Conservation (phyloP, 305 asterid genomes). For the Solanum hybrid region DNA sequence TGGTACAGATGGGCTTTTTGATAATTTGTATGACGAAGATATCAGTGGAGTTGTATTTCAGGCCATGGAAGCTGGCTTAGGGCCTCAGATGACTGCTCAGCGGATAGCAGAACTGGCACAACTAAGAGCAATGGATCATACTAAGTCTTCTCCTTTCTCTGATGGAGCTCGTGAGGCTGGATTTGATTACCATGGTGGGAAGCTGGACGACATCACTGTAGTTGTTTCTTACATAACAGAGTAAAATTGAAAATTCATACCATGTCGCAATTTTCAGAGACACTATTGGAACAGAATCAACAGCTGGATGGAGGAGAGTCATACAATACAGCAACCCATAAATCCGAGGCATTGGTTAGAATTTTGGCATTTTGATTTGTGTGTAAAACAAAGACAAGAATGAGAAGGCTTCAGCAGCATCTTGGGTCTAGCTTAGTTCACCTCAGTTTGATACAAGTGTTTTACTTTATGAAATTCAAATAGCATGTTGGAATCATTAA, state of each 20-base stretch:
- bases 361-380: neutral
- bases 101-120: constrained; percentile 15
- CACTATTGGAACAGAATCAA: neutral
- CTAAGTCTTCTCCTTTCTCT: constrained; percentile 10
- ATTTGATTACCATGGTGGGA: constrained; percentile 13
- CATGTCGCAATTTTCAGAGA: neutral
- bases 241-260: neutral
- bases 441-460: neutral
- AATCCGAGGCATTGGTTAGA: neutral
- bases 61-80: constrained; percentile 13
- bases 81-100: constrained; percentile 16
- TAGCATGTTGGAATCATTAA: neutral
- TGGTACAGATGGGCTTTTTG: constrained; percentile 20
- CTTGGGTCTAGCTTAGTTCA: neutral
- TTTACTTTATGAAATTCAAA: neutral
- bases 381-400: neutral
- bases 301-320: neutral
- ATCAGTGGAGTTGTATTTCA: constrained; percentile 13
- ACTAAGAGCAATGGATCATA: constrained; percentile 12
- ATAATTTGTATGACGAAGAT: constrained; percentile 14
- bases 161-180: constrained; percentile 17
- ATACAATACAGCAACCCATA: neutral
- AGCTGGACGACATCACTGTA: constrained; percentile 18
- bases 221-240: constrained; percentile 10
- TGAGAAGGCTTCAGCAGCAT: neutral